A percentile compares a stretch with the other conserved stretches of the same genome.
These are phyloP conservation scores for Murraya koenigii DNA, from an alignment of 345 rosid genomes.

Conservation along the genomic window DNA sequence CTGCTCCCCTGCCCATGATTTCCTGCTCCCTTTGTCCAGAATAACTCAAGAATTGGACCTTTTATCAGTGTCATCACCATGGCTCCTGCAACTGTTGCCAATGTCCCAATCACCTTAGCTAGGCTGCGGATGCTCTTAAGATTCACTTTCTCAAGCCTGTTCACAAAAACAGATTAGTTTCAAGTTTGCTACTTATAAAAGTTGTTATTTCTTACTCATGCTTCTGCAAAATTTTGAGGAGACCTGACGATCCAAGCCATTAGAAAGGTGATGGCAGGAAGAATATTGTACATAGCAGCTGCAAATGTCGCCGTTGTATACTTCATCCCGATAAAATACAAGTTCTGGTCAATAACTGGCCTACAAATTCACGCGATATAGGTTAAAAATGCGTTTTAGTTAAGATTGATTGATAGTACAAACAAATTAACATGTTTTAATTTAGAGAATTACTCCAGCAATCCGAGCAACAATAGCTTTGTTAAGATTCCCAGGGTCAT, in stretches of 20 bases:
- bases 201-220: not conserved
- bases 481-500: slow-evolving; percentile 68
- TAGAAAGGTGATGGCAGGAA: slow-evolving; percentile 82
- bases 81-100: slow-evolving; percentile 84
- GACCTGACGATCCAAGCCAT: slow-evolving; percentile 68
- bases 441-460: slow-evolving; percentile 58
- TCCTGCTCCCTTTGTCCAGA: slow-evolving; percentile 48
- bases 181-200: not conserved
- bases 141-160: slow-evolving; percentile 68
- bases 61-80: slow-evolving; percentile 81
- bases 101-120: slow-evolving; percentile 67
- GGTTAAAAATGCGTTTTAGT: not conserved
- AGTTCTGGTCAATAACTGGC: slow-evolving; percentile 86
- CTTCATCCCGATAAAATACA: slow-evolving; percentile 76
- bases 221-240: not conserved
- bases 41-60: slow-evolving; percentile 55
- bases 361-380: slow-evolving; percentile 24
- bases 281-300: slow-evolving; percentile 72
- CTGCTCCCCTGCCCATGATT: slow-evolving; percentile 30
- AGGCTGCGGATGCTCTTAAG: slow-evolving; percentile 48
- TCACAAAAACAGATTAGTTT: not conserved
- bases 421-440: no score
- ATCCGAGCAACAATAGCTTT: slow-evolving; percentile 56
- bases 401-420: not conserved
- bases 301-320: slow-evolving; percentile 84